Percentiles rank a stretch among this genome's conserved stretches.
These are phyloP conservation scores for Nevesoporus exiguus DNA, from an alignment of 768 basidiomycete species.

Conservation along the genomic window DNA sequence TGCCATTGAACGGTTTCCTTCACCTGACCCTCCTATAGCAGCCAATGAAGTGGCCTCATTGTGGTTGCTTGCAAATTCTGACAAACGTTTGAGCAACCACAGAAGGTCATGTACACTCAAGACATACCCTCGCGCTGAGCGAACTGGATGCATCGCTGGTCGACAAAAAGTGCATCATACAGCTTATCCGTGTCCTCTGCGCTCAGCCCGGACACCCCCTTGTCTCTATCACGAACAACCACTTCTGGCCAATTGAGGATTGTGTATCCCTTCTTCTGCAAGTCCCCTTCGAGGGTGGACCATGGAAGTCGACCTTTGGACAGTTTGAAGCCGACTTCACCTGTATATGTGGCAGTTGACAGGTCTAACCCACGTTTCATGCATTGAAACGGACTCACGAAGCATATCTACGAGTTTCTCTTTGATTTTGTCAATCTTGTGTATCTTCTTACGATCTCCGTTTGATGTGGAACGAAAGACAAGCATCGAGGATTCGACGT, in stretches of 20 bases:
- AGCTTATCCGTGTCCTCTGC: not conserved
- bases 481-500: not conserved
- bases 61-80: not conserved
- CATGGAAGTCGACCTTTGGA: not conserved
- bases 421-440: not conserved
- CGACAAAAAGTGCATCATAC: not conserved
- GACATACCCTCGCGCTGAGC: not conserved
- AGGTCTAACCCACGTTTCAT: not conserved
- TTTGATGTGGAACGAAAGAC: not conserved
- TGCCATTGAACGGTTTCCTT: too few species aligned
- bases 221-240: not conserved
- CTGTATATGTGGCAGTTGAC: not conserved
- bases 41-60: too few species aligned
- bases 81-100: too few species aligned
- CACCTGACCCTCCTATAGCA: too few species aligned
- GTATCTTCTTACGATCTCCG: not conserved
- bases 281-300: not conserved
- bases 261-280: not conserved
- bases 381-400: not conserved
- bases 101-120: too few species aligned
- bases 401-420: not conserved
- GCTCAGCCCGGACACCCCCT: not conserved
- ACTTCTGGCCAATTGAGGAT: not conserved
- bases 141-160: not conserved
- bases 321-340: not conserved